Conservation (phyloP, 352 stramenopile genomes). For the Globisporangium sylvaticum region DNA sequence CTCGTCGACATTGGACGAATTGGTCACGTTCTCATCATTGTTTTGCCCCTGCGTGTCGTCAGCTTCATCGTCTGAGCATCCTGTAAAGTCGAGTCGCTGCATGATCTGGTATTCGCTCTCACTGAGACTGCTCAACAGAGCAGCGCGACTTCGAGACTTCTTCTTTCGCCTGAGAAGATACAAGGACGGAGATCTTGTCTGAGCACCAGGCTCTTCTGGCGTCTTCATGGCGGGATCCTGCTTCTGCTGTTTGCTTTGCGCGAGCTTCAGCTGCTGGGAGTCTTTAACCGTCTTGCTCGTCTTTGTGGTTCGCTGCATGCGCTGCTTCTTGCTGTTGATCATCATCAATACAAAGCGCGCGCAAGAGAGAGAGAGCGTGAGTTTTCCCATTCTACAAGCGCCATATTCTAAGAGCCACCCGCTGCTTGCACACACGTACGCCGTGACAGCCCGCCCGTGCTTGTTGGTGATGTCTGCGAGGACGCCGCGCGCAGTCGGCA, state of each 20-base stretch:
- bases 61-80: conserved; percentile 1
- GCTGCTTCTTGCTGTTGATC: neutral
- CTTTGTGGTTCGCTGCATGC: neutral
- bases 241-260: neutral
- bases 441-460: neutral
- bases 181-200: neutral
- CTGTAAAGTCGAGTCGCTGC: conserved; percentile 17
- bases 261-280: neutral
- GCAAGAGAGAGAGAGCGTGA: neutral
- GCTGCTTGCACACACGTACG: neutral
- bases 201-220: neutral
- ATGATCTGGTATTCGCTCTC: neutral
- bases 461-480: conserved; percentile 12
- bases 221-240: neutral
- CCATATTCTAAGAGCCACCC: too few relatives aligned
- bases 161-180: conserved; percentile 9
- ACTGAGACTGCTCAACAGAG: neutral
- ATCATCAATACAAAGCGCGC: neutral
- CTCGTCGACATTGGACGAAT: conserved; percentile 2
- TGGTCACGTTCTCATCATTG: conserved; percentile 2
- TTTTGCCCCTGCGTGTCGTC: neutral
- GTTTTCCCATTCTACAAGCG: neutral
- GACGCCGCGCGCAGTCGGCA: neutral
- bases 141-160: conserved; percentile 1
- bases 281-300: neutral